Percentiles rank a stretch among this genome's conserved stretches.
Conservation (phyloP, 345 rosid species). For the Nasturtium officinale region DNA sequence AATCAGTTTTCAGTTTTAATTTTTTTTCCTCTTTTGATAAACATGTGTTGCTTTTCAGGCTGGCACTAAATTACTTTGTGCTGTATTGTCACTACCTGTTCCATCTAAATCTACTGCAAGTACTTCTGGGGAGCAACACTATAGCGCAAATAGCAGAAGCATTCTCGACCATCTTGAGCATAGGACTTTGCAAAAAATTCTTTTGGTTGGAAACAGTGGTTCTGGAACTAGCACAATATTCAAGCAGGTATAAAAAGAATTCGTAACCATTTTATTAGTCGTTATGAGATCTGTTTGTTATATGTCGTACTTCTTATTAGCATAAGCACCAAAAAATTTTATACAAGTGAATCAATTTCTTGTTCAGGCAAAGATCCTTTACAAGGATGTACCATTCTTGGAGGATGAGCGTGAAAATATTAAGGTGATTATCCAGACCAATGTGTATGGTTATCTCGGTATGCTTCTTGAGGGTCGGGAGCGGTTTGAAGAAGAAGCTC, state of each 20-base stretch:
- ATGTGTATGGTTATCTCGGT: conserved; percentile 89
- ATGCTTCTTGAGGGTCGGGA: conserved; percentile 97
- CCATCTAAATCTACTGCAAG: conserved; percentile 76
- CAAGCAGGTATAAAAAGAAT: conserved; percentile 70
- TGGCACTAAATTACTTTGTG: conserved; percentile 88
- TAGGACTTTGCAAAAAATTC: conserved; percentile 70
- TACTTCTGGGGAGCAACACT: conserved; percentile 58
- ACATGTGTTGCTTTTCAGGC: conserved; percentile 56
- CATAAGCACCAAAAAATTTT: background rate
- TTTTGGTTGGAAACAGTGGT: conserved; percentile 83
- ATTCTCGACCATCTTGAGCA: conserved; percentile 80
- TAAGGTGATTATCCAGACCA: conserved; percentile 80
- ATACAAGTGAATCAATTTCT: conserved; percentile 19
- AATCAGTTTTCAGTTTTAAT: background rate
- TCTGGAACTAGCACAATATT: conserved; percentile 97
- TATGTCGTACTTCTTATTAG: background rate
- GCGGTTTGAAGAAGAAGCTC: conserved; percentile 87
- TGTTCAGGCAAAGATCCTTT: conserved; percentile 93
- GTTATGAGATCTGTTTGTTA: background rate
- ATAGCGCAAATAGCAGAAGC: conserved; percentile 59
- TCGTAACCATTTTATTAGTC: background rate
- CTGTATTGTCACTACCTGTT: conserved; percentile 89
- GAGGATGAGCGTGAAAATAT: conserved; percentile 85
- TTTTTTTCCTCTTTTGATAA: background rate
- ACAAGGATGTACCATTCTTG: conserved; percentile 77